These are phyloP conservation scores for Pythium oligandrum DNA, from an alignment of 352 stramenopile genomes.

Conservation along the genomic window DNA sequence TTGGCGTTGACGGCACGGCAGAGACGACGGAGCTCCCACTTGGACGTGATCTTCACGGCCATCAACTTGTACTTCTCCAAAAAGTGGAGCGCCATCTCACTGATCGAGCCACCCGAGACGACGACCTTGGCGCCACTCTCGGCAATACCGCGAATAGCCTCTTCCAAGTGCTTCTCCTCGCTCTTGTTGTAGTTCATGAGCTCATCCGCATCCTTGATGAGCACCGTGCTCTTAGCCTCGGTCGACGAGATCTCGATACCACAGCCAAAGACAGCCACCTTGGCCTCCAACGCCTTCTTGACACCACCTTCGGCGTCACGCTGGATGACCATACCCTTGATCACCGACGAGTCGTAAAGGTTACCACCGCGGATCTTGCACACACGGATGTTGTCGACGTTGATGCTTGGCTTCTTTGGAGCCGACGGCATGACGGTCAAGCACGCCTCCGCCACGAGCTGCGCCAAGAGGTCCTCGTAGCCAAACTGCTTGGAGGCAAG, in stretches of 20 bases:
- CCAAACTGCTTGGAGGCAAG: conserved; percentile 98
- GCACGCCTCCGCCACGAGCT: conserved; percentile 94
- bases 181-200: conserved; percentile 99
- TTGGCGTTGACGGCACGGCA: conserved; percentile 96
- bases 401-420: conserved; percentile 86
- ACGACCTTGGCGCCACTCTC: conserved; percentile 95
- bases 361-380: conserved; percentile 97
- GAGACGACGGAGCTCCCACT: conserved; percentile 98
- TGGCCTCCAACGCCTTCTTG: conserved; percentile 90
- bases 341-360: conserved; percentile 93
- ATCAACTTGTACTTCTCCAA: conserved; percentile 98
- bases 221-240: conserved; percentile 98
- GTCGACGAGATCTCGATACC: conserved; percentile 96
- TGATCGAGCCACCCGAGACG: conserved; percentile 95
- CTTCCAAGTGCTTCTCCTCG: conserved; percentile 97
- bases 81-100: conserved; percentile 99
- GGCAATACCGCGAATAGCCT: conserved; percentile 96
- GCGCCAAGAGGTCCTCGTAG: conserved; percentile 92
- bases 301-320: conserved; percentile 91
- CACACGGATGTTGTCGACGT: conserved; percentile 98
- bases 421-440: conserved; percentile 90
- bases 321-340: conserved; percentile 97
- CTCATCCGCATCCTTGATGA: conserved; percentile 99
- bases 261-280: conserved; percentile 97
- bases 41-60: conserved; percentile 96